Base-by-base conservation (phyloP, 2,329 filamentous ascomycete species). In the Rachicladosporium sp. region DNA sequence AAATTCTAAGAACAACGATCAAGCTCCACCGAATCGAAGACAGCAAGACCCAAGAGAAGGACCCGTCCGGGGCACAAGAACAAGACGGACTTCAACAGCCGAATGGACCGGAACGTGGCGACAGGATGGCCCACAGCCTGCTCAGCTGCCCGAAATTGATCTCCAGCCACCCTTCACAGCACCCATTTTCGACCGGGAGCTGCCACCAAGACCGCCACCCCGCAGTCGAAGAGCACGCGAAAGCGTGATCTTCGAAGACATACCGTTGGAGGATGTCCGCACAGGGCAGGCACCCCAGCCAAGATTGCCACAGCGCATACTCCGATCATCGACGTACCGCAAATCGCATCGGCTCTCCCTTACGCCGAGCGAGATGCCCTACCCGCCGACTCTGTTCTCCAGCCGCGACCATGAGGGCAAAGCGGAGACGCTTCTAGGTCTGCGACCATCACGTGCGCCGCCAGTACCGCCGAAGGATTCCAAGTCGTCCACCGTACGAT, bases 301-400 rank as follows among this genome's bases (percentile, higher is more conserved):
- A 10, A 27, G 23, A 27, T 8, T 6, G 8, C 31, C 39, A 2
- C 35, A 35, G 10, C 39, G 31, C 11, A 33, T n/a, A 8, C 7
- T 41, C 12, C 39, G 39, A 10, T n/a, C 33, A 6, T 36, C 33
- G 10, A 21, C 38, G 15, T 19, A 35, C 19, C 35, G 32, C 29
- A 19, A 35, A 7, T 42, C 40, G 4, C 36, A 30, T 8, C 30
- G 41, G 27, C 10, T 46, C 13, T 47, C 45, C 3, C 21, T 46
- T 2, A 44, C 43, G 3, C 43, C 45, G 3, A 46, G 45, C 41
- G 43, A 47, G 3, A 40, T 47, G 15, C 41, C 37, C 10, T 48
- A 46, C 30, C 41, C 44, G 9, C 13, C 37, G 10, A 23, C 21
- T 2, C 29, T 44, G 2, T 33, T 41, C 29, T 7, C 19, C 3